phyloP scores from a whole-genome alignment of 1,139 yeast species.

The Kodamaea alishanica region DNA sequence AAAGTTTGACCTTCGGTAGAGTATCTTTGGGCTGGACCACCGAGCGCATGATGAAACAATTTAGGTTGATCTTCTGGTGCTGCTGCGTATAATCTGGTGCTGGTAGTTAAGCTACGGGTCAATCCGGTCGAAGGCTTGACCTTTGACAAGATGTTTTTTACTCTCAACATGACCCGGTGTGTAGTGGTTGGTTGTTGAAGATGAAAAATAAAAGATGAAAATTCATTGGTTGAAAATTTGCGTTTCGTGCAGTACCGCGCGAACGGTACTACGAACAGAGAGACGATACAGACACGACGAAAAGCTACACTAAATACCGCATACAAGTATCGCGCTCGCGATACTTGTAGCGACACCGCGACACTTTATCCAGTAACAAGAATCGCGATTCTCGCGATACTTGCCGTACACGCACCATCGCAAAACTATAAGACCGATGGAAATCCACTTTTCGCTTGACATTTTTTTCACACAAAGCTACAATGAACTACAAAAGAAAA shows the following conservation, averaged over 20 bases:
- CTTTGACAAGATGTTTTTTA: constrained; percentile 14
- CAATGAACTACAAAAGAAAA: constrained; percentile 25
- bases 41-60: constrained; percentile 36
- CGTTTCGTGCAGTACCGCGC: too few species aligned
- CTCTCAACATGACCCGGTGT: constrained; percentile 21
- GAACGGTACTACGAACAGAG: too few species aligned
- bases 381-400: constrained; percentile 1
- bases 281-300: too few species aligned
- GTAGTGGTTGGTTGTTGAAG: constrained; percentile 2
- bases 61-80: constrained; percentile 20
- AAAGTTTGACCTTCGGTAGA: constrained; percentile 32
- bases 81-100: constrained; percentile 14
- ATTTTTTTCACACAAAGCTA: neutral
- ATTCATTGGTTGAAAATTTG: constrained; percentile 21
- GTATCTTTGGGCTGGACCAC: constrained; percentile 34
- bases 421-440: neutral
- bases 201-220: constrained; percentile 16
- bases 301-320: neutral
- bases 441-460: neutral
- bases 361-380: neutral
- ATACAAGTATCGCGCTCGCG: constrained; percentile 1
- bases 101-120: constrained; percentile 14
- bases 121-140: constrained; percentile 6
- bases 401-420: too few species aligned
- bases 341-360: neutral